Base-by-base conservation (phyloP, 75 land plant species). In the Pinus albicaulis region DNA sequence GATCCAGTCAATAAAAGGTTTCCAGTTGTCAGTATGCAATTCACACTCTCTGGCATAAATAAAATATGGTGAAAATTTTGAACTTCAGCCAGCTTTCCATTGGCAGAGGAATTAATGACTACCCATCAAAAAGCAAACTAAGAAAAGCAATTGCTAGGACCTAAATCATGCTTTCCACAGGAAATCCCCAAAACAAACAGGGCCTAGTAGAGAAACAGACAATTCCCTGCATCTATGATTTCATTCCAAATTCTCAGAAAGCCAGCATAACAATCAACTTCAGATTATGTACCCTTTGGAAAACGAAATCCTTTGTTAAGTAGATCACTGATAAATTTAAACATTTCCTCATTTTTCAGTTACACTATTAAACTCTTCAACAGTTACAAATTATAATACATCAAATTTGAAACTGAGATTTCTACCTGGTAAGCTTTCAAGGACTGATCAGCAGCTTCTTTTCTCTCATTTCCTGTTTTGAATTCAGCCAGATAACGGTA, bases 401-500 rank as follows among this genome's bases (percentile, higher is more conserved):
- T 38, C 19, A 48, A 48, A 48, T 48, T 48, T 48, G 0, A 48
- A 48, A 48, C 53, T 10, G 12, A 48, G 53, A 68, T 41, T 68
- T 68, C 52, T 68, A 86, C 91, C 91, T 89, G 81, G 75, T 89
- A 89, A 8, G 91, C 86, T 65, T 84, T 84, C 76, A 89, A 66
- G 19, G 91, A 86, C 52, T 79, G 83, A 87, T 84, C 89, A 31
- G 86, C 86, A 20, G 84, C 89, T 77, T 89, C 87, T 80, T 87
- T 89, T 81, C 80, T 84, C 53, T 89, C 92, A 79, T 78, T 80
- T 17, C 83, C 89, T 70, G 82, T 59, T 80, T 89, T 89, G 76
- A 89, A 89, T 80, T 89, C 92, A 7, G 90, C 92, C 25, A 89
- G 77, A 23, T 89, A 89, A 55, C 91, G 83, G 57, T 78, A 89